Evolutionary conservation across 2,329 filamentous ascomycete genomes (phyloP).

Genomic region (Cladosporium sp.): DNA sequence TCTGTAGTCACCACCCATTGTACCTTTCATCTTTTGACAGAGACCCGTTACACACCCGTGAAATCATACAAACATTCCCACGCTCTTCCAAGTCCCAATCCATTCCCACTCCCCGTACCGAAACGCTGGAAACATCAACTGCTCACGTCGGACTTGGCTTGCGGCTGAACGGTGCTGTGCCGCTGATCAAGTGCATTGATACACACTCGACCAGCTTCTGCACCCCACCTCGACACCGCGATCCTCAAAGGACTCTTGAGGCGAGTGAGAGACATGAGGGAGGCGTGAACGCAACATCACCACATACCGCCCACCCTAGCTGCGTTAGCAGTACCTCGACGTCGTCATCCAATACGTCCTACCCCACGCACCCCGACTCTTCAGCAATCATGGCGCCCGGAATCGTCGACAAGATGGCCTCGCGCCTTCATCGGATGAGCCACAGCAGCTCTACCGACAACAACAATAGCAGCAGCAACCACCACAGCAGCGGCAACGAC

Average conservation of each 20-base stretch:
- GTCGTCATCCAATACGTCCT: constrained; percentile 1
- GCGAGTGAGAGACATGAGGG: not conserved
- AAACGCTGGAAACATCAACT: not conserved
- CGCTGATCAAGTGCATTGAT: constrained; percentile 8
- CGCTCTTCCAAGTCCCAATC: not conserved
- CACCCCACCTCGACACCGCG: not conserved
- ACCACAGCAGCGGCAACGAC: constrained; percentile 7
- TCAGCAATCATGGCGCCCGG: constrained; percentile 27
- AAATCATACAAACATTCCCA: no score
- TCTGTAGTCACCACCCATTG: not conserved
- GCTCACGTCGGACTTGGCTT: not conserved
- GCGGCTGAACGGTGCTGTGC: constrained; percentile 10
- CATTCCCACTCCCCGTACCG: not conserved
- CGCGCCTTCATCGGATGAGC: constrained; percentile 32
- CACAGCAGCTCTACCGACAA: constrained; percentile 20
- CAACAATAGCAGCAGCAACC: not conserved
- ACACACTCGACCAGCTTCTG: not conserved
- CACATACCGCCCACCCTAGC: not conserved
- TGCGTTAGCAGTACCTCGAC: not conserved
- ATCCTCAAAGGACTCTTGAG: not conserved
- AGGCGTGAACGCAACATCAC: not conserved
- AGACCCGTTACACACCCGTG: no score
- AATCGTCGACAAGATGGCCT: constrained; percentile 31
- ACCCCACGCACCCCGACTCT: not conserved
- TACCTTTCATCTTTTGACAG: not conserved